Percentiles rank a stretch among this genome's conserved stretches.
These are phyloP conservation scores for Wickerhamia fluorescens DNA, from an alignment of 805 yeast genomes.

Conservation along the genomic window DNA sequence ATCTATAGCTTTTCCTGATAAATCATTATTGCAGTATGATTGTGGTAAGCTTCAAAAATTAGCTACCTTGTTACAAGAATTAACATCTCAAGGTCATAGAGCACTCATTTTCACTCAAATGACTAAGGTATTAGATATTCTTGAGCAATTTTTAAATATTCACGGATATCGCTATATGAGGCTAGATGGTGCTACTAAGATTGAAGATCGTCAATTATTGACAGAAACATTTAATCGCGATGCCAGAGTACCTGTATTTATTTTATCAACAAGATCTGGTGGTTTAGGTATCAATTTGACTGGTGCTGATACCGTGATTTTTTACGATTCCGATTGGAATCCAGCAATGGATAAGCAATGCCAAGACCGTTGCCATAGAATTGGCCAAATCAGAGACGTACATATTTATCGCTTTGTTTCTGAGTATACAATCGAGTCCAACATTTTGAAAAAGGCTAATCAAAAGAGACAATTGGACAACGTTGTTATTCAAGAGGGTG, in stretches of 20 bases:
- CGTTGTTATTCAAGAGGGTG: constrained; percentile 96
- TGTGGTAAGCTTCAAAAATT: constrained; percentile 93
- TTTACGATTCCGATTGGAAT: constrained; percentile 98
- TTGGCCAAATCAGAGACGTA: constrained; percentile 96
- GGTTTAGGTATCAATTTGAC: constrained; percentile 96
- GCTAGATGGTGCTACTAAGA: constrained; percentile 94
- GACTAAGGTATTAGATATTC: constrained; percentile 91
- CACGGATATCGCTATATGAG: constrained; percentile 94
- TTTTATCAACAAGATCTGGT: constrained; percentile 92
- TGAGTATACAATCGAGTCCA: constrained; percentile 93
- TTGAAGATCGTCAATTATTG: constrained; percentile 90
- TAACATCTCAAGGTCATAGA: constrained; percentile 84
- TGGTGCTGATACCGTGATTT: constrained; percentile 97
- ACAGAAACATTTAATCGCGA: constrained; percentile 92
- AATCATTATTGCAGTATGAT: constrained; percentile 83
- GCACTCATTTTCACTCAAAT: constrained; percentile 95
- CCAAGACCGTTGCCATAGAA: constrained; percentile 98
- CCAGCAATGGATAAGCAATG: constrained; percentile 99
- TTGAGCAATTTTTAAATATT: constrained; percentile 88
- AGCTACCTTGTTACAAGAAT: constrained; percentile 64
- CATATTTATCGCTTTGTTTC: constrained; percentile 95
- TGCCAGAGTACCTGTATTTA: constrained; percentile 79
- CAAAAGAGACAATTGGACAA: constrained; percentile 91
- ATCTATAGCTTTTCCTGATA: constrained; percentile 95
- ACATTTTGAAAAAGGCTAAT: constrained; percentile 87